Evolutionary conservation across 2,329 filamentous ascomycete genomes (phyloP), one percentile per base, ranked within the genome.

Genomic region (Fusarium sp.): DNA sequence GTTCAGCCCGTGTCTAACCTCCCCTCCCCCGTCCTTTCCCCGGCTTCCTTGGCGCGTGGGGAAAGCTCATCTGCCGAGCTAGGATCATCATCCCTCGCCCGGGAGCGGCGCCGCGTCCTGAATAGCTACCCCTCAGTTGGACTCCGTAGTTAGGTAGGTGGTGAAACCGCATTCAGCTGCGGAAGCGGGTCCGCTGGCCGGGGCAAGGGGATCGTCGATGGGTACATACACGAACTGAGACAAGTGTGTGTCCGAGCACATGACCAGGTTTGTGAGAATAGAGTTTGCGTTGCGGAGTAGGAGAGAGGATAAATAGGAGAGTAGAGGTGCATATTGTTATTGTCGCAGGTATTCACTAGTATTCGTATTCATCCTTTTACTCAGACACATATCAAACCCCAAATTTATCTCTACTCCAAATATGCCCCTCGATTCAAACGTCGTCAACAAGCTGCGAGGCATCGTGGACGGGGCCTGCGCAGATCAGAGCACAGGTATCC

Each of bases 401-500:
- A 35, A 35, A 12, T 16, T 38, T 38, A 12, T 16, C n/a, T 38
- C 35, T 17, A 33, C 31, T 38, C 8, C 17, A 59, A n/a, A 46
- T 46, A 78, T 78, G 76, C 53, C 71, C 5, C 69, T 78, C 20
- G 62, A 56, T 20, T 3, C 75, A 2, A 44, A 74, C 38, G 61
- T 64, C 2, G 44, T 75, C 3, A 61, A 66, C 10, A 70, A 69
- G 6, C 53, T 78, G 12, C 74, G 66, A 20, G 62, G 51, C 64
- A 79, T 83, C 10, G 78, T 85, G 12, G 84, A 85, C 17, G 69
- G 76, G 29, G 82, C 83, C n/a, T 78, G 76, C 11, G 79, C 81
- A 16, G 80, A 87, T 68, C 79, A 74, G 8, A 75, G 79, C 8
- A 77, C 78, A 1, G 82, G 81, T 10, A 82, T 89, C 42, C 86